Conservation (phyloP, 106 monocot species). For the Chionographis japonica region DNA sequence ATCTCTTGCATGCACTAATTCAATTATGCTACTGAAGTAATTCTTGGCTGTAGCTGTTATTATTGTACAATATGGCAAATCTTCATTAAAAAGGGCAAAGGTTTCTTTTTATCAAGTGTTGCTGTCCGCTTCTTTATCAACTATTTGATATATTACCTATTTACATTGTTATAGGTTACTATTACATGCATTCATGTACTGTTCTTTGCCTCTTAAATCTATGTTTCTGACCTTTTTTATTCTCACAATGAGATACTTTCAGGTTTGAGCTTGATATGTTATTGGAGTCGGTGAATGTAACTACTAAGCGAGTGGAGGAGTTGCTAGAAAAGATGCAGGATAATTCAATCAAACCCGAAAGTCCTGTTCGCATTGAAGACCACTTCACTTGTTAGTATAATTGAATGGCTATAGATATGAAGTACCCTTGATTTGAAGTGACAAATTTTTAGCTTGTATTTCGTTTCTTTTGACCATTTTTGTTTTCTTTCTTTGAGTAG, state of each 20-base stretch:
- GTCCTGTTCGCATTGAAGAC: constrained; percentile 67
- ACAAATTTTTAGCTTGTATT: neutral
- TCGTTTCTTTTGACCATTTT: neutral
- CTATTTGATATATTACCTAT: too few species aligned
- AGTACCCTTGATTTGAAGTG: neutral
- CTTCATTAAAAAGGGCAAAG: too few species aligned
- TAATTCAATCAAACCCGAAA: constrained; percentile 67
- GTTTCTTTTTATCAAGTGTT: too few species aligned
- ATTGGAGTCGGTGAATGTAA: constrained; percentile 65
- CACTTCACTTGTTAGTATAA: constrained; percentile 65
- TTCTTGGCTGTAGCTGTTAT: too few species aligned
- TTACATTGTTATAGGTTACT: too few species aligned
- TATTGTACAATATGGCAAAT: too few species aligned
- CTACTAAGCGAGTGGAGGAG: constrained; percentile 62
- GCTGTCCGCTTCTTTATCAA: too few species aligned
- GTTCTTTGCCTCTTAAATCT: neutral
- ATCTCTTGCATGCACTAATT: too few species aligned
- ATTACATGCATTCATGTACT: too few species aligned
- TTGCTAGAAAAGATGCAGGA: constrained; percentile 72
- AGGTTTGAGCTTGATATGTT: constrained; percentile 95
- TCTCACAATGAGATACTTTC: constrained; percentile 7
- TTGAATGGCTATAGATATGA: neutral
- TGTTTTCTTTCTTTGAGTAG: constrained; percentile 23
- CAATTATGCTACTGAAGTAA: too few species aligned
- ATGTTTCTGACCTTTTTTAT: neutral